Conservation (phyloP, 2,329 filamentous ascomycete species). For the Diaporthe sp. region DNA sequence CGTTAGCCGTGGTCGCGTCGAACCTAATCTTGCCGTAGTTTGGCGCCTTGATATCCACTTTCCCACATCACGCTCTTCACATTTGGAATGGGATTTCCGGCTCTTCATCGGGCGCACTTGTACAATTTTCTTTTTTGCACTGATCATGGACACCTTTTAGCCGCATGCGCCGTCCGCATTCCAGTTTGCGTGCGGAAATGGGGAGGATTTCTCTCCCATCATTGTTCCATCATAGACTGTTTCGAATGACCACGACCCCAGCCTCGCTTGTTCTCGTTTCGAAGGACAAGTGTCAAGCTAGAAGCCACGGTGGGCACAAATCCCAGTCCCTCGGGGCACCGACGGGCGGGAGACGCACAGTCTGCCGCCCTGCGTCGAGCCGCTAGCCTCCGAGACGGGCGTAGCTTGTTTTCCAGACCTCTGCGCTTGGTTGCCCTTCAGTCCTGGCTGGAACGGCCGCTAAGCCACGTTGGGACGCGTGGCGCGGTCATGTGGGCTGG, state of each 20-base stretch:
- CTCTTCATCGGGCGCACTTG: background rate
- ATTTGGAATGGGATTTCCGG: background rate
- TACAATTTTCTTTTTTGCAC: background rate
- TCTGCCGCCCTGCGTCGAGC: constrained; percentile 17
- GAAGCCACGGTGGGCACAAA: background rate
- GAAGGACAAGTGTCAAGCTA: background rate
- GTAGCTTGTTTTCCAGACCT: constrained; percentile 3
- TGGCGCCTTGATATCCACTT: background rate
- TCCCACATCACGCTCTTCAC: background rate
- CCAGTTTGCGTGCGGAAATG: no score
- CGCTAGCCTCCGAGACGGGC: constrained; percentile 21
- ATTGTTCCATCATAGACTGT: constrained; percentile 17
- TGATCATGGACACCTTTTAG: constrained; percentile 2
- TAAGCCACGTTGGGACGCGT: background rate
- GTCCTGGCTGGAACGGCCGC: constrained; percentile 13
- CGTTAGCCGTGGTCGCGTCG: background rate
- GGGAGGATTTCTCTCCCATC: background rate
- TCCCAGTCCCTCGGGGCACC: background rate
- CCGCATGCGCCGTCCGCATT: background rate
- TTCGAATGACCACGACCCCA: background rate
- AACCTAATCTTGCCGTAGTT: background rate
- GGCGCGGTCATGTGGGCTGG: constrained; percentile 23
- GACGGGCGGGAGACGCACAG: constrained; percentile 23
- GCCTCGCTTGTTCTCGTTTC: background rate
- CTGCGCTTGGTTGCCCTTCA: background rate